Conservation (phyloP, 2,329 filamentous ascomycete genomes). For the Clonostachys solani region DNA sequence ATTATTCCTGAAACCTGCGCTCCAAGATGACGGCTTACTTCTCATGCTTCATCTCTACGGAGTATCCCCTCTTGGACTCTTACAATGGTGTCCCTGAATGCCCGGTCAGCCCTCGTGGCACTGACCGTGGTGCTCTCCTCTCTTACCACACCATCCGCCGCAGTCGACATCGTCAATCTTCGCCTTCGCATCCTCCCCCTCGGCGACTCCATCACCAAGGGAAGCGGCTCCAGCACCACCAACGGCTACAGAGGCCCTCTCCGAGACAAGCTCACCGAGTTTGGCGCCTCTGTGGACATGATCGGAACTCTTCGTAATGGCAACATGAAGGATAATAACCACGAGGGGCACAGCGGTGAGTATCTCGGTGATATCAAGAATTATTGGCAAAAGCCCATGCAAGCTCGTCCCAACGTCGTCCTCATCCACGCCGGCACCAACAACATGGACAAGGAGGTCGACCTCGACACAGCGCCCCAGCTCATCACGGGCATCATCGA, state of each 20-base stretch:
- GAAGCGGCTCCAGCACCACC: slow-evolving; percentile 1
- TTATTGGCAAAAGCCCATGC: slow-evolving; percentile 2
- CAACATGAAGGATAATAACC: slow-evolving; percentile 8
- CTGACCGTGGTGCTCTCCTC: no score
- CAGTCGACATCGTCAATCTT: no score
- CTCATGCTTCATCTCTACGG: no score
- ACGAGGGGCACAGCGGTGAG: slow-evolving; percentile 9
- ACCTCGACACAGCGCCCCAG: slow-evolving; percentile 6
- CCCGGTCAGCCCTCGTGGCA: no score
- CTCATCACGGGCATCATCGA: slow-evolving; percentile 10
- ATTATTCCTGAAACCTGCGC: no score
- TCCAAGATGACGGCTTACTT: no score
- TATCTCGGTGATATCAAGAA: slow-evolving; percentile 5
- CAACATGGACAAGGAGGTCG: slow-evolving; percentile 9
- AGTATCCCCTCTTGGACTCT: no score
- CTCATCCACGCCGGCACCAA: slow-evolving; percentile 15
- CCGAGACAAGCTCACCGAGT: slow-evolving; percentile 2
- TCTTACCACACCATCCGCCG: no score
- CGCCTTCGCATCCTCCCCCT: slow-evolving; percentile 5
- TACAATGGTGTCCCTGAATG: no score
- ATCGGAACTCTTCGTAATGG: slow-evolving; percentile 4
- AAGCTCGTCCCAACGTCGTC: slow-evolving; percentile 11
- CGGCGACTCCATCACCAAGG: slow-evolving; percentile 7
- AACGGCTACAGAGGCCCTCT: slow-evolving; percentile 6
- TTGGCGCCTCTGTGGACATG: slow-evolving; percentile 5